Base-by-base conservation (phyloP, 164 flowering plant genomes). In the Macadamia tetraphylla region DNA sequence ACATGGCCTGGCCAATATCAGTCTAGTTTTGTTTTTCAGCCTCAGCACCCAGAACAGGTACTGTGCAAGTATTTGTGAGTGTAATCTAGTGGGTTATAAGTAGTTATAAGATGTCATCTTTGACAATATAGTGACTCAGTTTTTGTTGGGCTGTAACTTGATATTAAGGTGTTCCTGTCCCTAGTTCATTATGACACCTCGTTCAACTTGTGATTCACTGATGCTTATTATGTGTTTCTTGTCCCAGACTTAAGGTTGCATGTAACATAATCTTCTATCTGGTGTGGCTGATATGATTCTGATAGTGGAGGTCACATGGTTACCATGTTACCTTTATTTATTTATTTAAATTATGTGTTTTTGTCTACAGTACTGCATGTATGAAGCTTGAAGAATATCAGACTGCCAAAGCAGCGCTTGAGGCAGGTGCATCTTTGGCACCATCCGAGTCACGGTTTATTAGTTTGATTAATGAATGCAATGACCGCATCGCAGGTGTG, bases 381-480 rank as follows among this genome's bases (percentile, higher is more conserved):
- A 60, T 86, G 11, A 83, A 83, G 74, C 89, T 87, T 66, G 88
- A 86, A 72, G 94, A 88, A 65, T 88, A 85, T 72, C 79, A 87
- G 64, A 85, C 89, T 70, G 88, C 91, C 11, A 87, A 83, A 75
- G 71, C 78, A 48, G 88, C 94, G 6, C 65, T 88, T 68, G 88
- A 82, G 72, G 63, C 44, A 35, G 94, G 91, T 71, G 81, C 83
- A 70, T 40, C 85, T 71, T 74, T 87, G 69, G 80, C 84, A 6
- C 76, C 85, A 23, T 85, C 60, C 40, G 86, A 85, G 56, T 68
- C 86, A 15, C 81, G 89, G 74, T 88, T 85, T 70, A 72, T 79
- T 12, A 80, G 74, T 14, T 72, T 82, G 73, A 84, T 88, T 70
- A 81, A 83, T 70, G 88, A 88, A 75, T 88, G 93, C 74, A 81